These are phyloP conservation scores for Colletotrichum karsti DNA, from an alignment of 2,329 filamentous ascomycete genomes.

Conservation along the genomic window DNA sequence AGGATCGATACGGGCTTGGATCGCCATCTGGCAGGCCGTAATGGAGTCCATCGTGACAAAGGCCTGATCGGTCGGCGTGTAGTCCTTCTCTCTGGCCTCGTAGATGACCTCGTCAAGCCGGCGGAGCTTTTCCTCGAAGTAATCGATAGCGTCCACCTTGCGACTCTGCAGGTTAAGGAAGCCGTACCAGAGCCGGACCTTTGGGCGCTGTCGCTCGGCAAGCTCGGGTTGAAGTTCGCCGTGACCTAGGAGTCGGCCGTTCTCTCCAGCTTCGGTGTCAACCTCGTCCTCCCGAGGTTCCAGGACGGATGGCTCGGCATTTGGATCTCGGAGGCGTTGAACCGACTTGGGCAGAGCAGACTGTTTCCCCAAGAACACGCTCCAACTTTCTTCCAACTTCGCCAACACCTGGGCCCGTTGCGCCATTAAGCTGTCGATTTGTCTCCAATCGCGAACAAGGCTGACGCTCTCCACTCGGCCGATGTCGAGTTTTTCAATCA, in stretches of 20 bases:
- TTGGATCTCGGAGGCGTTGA: slow-evolving; percentile 31
- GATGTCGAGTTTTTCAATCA: slow-evolving; percentile 88
- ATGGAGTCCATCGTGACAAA: slow-evolving; percentile 99
- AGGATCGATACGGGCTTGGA: slow-evolving; percentile 92
- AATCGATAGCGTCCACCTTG: slow-evolving; percentile 89
- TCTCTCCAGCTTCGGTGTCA: slow-evolving; percentile 60
- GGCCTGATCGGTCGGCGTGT: slow-evolving; percentile 81
- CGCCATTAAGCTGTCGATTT: slow-evolving; percentile 78
- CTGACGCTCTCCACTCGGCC: slow-evolving; percentile 90
- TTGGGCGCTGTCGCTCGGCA: slow-evolving; percentile 66
- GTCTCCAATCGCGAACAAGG: slow-evolving; percentile 86
- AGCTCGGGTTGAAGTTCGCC: slow-evolving; percentile 31
- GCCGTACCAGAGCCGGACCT: slow-evolving; percentile 80
- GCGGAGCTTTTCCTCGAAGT: slow-evolving; percentile 88
- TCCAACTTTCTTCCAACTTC: slow-evolving; percentile 85
- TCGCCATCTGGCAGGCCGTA: slow-evolving; percentile 91
- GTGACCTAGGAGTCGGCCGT: slow-evolving; percentile 63
- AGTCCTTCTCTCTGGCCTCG: slow-evolving; percentile 77
- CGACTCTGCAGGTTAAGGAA: slow-evolving; percentile 75
- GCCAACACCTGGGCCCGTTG: slow-evolving; percentile 72
- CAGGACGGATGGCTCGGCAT: slow-evolving; percentile 17
- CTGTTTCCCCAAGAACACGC: slow-evolving; percentile 73
- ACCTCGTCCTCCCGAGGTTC: slow-evolving; percentile 39
- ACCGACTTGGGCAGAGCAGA: slow-evolving; percentile 45
- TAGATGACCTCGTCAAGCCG: slow-evolving; percentile 79